Base-by-base conservation (phyloP, 495 filamentous ascomycete species). In the Lophiostoma macrostomum region DNA sequence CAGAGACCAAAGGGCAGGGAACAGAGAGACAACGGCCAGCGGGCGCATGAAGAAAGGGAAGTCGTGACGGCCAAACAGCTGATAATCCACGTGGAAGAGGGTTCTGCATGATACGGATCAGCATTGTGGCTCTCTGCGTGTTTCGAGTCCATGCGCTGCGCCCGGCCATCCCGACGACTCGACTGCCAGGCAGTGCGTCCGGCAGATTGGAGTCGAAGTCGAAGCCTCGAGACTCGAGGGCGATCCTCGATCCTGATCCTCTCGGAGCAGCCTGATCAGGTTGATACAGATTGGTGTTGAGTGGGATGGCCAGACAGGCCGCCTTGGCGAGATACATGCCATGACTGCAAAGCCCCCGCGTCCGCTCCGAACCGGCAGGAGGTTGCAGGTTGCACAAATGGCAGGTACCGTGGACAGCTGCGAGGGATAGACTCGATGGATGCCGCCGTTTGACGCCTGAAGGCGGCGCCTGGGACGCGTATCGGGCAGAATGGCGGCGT, bases 81-180 rank as follows among this genome's bases (percentile, higher is more conserved):
- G 23, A 37, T 11, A 24, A n/a, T 10, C 28, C 43, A 50, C 50
- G 50, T 60, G 56, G 49, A 22, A 53, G 48, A 48, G 32, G 31
- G 38, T 25, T 28, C 42, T 38, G 56, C 56, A 54, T 60, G 36
- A 54, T 30, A n/a, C 27, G 31, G 40, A 45, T 31, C 38, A 25
- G 18, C 46, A 42, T n/a, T 13, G 25, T 22, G 42, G 32, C 30
- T 46, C 39, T 34, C 35, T 46, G 25, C 28, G 27, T 34, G 56
- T 60, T 60, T 60, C 56, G 50, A 42, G 56, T 50, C 56, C 44
- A 55, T 55, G 56, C 56, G 37, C 43, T 45, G 18, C 24, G 50
- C 42, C 25, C n/a, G 38, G 56, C 23, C 31, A 28, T 44, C 32
- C 19, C 45, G 18, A 30, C 35, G 36, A 47, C 50, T 22, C 44